Evolutionary conservation across 2,329 filamentous ascomycete species (phyloP).

Genomic region (Beauveria sp.): DNA sequence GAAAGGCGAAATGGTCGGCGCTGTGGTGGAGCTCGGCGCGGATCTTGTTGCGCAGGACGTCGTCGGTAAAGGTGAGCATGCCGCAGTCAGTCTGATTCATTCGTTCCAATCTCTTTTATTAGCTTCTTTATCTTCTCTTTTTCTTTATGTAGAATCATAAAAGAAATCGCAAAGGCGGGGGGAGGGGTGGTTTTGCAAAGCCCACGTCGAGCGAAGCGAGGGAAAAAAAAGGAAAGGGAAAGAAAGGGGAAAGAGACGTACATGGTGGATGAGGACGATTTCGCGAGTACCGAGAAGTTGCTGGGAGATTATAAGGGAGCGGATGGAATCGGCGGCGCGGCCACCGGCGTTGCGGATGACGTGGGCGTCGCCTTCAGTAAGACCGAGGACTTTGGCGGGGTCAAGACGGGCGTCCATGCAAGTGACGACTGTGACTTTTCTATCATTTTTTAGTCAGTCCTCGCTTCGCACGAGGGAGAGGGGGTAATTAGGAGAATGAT

Average conservation of each 20-base stretch:
- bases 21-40: conserved; percentile 49
- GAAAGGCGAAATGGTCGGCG: conserved; percentile 50
- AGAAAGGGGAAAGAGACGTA: conserved; percentile 16
- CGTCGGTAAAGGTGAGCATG: conserved; percentile 64
- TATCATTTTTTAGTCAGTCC: conserved; percentile 11
- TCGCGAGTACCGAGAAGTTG: conserved; percentile 71
- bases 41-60: conserved; percentile 47
- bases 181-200: too few species aligned
- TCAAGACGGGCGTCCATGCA: conserved; percentile 79
- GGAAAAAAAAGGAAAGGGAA: not conserved
- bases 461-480: not conserved
- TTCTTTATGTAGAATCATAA: too few species aligned
- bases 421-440: conserved; percentile 44
- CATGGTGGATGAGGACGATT: conserved; percentile 65
- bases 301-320: conserved; percentile 70
- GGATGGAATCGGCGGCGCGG: conserved; percentile 59
- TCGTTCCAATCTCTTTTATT: too few species aligned
- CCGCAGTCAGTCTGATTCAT: conserved; percentile 29
- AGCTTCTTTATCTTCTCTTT: too few species aligned
- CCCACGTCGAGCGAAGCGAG: not conserved
- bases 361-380: conserved; percentile 68
- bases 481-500: not conserved
- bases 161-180: too few species aligned
- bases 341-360: conserved; percentile 69
- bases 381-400: conserved; percentile 60